These are phyloP conservation scores for Talaromyces sp. DNA, from an alignment of 2,329 filamentous ascomycete species.

Conservation along the genomic window DNA sequence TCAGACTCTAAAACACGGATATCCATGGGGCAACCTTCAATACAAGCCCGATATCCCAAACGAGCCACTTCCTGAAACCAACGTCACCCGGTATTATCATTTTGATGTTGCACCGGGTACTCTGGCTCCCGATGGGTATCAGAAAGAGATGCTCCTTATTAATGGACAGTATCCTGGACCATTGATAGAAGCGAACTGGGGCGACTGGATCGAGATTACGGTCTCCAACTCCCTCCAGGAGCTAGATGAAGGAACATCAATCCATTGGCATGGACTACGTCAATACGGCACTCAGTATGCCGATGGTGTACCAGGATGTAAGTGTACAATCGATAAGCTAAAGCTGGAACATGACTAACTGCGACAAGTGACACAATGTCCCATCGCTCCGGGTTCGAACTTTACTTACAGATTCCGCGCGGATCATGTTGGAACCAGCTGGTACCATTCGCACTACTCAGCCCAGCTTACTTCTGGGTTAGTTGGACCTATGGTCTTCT, in stretches of 20 bases:
- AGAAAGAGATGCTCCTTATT: neutral
- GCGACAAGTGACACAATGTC: conserved; percentile 45
- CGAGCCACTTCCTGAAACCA: neutral
- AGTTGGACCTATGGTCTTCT: neutral
- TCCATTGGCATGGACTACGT: neutral
- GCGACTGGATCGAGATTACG: conserved; percentile 2
- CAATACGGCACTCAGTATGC: neutral
- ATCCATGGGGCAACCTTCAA: neutral
- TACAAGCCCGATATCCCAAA: neutral
- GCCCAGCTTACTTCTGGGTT: conserved; percentile 31
- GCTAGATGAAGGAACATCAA: neutral
- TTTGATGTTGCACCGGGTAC: neutral
- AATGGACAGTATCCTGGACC: conserved; percentile 4
- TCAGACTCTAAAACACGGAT: neutral
- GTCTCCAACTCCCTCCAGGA: conserved; percentile 1
- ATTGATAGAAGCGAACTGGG: conserved; percentile 4
- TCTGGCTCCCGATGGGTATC: neutral
- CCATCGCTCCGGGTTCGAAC: conserved; percentile 47
- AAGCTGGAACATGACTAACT: neutral
- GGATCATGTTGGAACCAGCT: conserved; percentile 29
- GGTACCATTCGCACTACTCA: conserved; percentile 36
- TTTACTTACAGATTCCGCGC: conserved; percentile 53
- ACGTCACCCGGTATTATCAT: neutral
- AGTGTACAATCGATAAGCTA: neutral
- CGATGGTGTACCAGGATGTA: conserved; percentile 51